A percentile compares a stretch with the other conserved stretches of the same genome.
These are phyloP conservation scores for Tolypocladium nubicola DNA, from an alignment of 2,329 filamentous ascomycete genomes.

Conservation along the genomic window DNA sequence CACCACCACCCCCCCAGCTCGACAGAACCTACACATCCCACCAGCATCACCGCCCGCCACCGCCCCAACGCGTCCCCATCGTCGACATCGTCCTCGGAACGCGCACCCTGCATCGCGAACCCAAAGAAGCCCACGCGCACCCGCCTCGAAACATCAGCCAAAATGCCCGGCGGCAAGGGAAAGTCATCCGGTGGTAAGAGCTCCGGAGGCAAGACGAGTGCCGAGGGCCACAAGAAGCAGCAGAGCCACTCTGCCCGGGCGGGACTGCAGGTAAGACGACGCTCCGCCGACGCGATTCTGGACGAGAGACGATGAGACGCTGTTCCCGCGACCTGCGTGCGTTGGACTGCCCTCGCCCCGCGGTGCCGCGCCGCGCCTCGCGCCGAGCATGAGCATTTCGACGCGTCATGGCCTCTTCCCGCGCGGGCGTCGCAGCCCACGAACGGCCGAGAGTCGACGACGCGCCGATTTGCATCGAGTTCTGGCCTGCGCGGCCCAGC, in stretches of 20 bases:
- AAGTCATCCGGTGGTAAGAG: conserved; percentile 85
- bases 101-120: background rate
- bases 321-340: conserved; percentile 10
- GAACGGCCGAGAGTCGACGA: background rate
- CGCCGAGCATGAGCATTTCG: background rate
- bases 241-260: conserved; percentile 94
- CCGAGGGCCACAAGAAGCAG: conserved; percentile 67
- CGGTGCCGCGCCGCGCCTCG: background rate
- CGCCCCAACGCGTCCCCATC: background rate
- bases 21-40: conserved; percentile 1
- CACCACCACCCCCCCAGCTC: conserved; percentile 5
- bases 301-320: background rate
- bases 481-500: background rate
- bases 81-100: background rate
- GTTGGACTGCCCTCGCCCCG: conserved; percentile 2
- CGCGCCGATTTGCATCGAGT: background rate
- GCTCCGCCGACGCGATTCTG: conserved; percentile 1
- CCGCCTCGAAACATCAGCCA: background rate
- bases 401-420: conserved; percentile 7
- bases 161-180: conserved; percentile 83
- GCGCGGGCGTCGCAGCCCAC: background rate
- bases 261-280: conserved; percentile 69
- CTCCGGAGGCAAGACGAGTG: conserved; percentile 63
- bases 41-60: conserved; percentile 2
- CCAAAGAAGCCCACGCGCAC: background rate